phyloP scores from a whole-genome alignment of 805 yeast genomes.

The Wickerhamiella vanderwaltii region DNA sequence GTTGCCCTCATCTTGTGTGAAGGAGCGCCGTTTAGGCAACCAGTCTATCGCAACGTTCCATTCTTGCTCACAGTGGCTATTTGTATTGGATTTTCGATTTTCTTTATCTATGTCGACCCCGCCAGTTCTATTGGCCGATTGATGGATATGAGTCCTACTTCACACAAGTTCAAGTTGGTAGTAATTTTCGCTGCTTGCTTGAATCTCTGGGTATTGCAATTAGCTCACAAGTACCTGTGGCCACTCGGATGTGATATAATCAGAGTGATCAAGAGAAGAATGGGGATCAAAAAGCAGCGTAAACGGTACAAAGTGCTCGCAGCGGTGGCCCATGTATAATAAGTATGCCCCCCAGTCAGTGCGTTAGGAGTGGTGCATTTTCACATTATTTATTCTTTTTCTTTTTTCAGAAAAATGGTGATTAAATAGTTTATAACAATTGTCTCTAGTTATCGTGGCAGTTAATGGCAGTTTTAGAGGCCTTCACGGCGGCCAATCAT shows the following conservation, averaged over 20 bases:
- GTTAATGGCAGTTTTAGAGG: too few relatives aligned
- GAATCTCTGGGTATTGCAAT: slow-evolving; percentile 39
- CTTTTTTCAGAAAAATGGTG: too few relatives aligned
- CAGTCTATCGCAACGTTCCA: slow-evolving; percentile 50
- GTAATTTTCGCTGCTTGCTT: slow-evolving; percentile 31
- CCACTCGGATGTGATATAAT: slow-evolving; percentile 12
- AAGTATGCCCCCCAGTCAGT: slow-evolving; percentile 5
- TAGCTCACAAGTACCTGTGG: slow-evolving; percentile 34
- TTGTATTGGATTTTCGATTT: slow-evolving; percentile 39
- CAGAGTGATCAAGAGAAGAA: slow-evolving; percentile 12
- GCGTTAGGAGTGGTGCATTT: too few relatives aligned
- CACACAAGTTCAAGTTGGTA: slow-evolving; percentile 36
- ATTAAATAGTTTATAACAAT: too few relatives aligned
- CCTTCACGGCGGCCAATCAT: too few relatives aligned
- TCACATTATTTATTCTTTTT: too few relatives aligned
- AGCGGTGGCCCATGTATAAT: background rate
- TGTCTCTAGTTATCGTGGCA: too few relatives aligned
- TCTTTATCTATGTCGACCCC: slow-evolving; percentile 41
- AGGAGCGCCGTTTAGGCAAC: slow-evolving; percentile 89
- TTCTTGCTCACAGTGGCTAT: slow-evolving; percentile 50
- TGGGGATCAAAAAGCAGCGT: slow-evolving; percentile 21
- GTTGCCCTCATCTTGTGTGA: slow-evolving; percentile 73
- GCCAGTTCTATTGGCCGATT: slow-evolving; percentile 46
- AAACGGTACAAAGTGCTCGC: slow-evolving; percentile 29
- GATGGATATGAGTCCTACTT: slow-evolving; percentile 62